Conservation (phyloP, 2,329 filamentous ascomycete species). For the Aspergillus cejpii region DNA sequence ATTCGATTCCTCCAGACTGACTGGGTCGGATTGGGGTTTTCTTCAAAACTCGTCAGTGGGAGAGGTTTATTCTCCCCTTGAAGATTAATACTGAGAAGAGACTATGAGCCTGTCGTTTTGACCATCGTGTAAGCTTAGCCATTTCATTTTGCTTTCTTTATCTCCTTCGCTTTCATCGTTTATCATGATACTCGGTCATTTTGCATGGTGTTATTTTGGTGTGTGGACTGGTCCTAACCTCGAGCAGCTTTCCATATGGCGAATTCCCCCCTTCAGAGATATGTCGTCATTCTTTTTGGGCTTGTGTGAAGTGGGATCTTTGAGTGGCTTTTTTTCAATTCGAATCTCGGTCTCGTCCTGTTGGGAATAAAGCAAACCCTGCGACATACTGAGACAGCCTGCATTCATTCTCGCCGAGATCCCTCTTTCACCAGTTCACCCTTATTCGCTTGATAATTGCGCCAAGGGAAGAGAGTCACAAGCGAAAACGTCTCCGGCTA, state of each 20-base stretch:
- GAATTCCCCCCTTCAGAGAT: conserved; percentile 38
- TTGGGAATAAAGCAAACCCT: conserved; percentile 12
- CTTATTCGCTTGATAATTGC: conserved; percentile 13
- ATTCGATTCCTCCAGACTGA: not conserved
- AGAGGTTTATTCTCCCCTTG: conserved; percentile 5
- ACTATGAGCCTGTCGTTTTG: conserved; percentile 18
- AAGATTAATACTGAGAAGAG: conserved; percentile 7
- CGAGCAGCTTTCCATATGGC: conserved; percentile 36
- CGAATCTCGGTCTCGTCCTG: conserved; percentile 24
- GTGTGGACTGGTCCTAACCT: conserved; percentile 18
- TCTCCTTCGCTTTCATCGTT: conserved; percentile 1
- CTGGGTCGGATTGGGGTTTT: not conserved
- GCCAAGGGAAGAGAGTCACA: conserved; percentile 6
- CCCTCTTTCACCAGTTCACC: conserved; percentile 16
- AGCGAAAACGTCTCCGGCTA: conserved; percentile 3
- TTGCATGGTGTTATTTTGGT: conserved; percentile 2
- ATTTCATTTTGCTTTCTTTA: conserved; percentile 1
- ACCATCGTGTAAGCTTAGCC: conserved; percentile 21
- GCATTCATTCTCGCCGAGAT: conserved; percentile 18
- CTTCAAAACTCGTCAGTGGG: conserved; percentile 3
- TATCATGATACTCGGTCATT: not conserved
- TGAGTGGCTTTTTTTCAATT: conserved; percentile 34
- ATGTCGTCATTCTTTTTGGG: conserved; percentile 41
- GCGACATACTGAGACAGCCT: conserved; percentile 19
- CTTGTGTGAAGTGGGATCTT: conserved; percentile 40